These are phyloP conservation scores for Chamaenerion angustifolium DNA, from an alignment of 345 rosid species.

Conservation along the genomic window DNA sequence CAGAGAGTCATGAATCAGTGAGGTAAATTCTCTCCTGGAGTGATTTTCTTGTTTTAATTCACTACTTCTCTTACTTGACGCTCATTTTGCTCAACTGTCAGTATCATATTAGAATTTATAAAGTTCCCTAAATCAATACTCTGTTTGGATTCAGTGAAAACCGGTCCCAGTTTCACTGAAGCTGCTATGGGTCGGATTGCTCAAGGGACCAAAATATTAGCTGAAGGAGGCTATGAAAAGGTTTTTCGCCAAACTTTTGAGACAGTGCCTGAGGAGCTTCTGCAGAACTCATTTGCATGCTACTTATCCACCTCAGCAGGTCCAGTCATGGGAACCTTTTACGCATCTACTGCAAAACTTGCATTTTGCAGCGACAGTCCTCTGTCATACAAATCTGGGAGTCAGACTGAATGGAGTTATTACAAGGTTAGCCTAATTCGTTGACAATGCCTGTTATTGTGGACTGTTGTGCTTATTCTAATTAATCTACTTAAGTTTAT, in stretches of 20 bases:
- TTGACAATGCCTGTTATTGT: no score
- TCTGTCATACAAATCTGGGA: slow-evolving; percentile 24
- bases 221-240: slow-evolving; percentile 36
- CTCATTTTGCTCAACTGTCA: no score
- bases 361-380: slow-evolving; percentile 34
- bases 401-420: slow-evolving; percentile 29
- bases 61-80: background rate
- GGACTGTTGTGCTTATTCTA: no score
- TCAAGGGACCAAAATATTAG: slow-evolving; percentile 29
- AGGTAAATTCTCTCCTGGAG: no score
- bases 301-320: slow-evolving; percentile 38
- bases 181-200: slow-evolving; percentile 40
- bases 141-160: slow-evolving; percentile 18
- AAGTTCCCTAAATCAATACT: background rate
- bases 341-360: slow-evolving; percentile 30
- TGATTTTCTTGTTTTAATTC: no score
- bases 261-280: slow-evolving; percentile 28
- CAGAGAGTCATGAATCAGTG: no score
- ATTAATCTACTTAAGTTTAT: no score
- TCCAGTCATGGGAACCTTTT: slow-evolving; percentile 31
- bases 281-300: slow-evolving; percentile 25
- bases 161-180: slow-evolving; percentile 34
- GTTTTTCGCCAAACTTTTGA: slow-evolving; percentile 29
- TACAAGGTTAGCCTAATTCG: slow-evolving; percentile 17
- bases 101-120: no score